phyloP scores from a whole-genome alignment of 805 yeast genomes.

The Metschnikowia corniflorae region DNA sequence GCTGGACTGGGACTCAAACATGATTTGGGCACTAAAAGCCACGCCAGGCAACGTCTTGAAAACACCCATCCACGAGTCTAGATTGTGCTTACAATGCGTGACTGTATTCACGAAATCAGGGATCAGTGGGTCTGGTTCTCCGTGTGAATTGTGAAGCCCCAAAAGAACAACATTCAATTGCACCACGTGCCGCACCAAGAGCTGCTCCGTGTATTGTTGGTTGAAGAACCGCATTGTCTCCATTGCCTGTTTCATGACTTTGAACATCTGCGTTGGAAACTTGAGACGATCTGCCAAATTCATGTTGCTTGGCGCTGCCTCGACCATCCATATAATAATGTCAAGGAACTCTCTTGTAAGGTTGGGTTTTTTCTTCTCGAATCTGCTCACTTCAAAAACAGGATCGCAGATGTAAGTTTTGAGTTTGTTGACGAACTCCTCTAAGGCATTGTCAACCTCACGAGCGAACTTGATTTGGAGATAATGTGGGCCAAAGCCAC shows the following conservation, averaged over 20 bases:
- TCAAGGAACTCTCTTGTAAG: background rate
- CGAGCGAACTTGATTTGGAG: too few species aligned
- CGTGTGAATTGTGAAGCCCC: background rate
- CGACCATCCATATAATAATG: background rate
- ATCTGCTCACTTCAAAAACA: too few species aligned
- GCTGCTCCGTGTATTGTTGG: background rate
- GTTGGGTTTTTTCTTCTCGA: background rate
- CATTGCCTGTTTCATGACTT: background rate
- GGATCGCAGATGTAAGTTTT: background rate
- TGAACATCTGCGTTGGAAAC: background rate
- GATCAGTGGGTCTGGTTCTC: background rate
- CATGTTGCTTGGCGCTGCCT: background rate
- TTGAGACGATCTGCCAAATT: background rate
- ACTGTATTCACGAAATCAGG: background rate
- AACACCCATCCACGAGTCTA: background rate
- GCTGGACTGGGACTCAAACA: background rate
- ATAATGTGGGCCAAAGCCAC: too few species aligned
- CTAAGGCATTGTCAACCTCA: background rate
- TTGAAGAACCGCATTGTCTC: background rate
- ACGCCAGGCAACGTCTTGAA: background rate
- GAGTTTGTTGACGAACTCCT: background rate
- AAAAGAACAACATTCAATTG: background rate
- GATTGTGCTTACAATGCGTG: background rate
- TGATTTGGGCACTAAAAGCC: background rate
- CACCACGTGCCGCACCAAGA: background rate